A percentile compares a stretch with the other conserved stretches of the same genome.
These are phyloP conservation scores for Zymoseptoria crescenta DNA, from an alignment of 2,329 filamentous ascomycete species.

Conservation along the genomic window DNA sequence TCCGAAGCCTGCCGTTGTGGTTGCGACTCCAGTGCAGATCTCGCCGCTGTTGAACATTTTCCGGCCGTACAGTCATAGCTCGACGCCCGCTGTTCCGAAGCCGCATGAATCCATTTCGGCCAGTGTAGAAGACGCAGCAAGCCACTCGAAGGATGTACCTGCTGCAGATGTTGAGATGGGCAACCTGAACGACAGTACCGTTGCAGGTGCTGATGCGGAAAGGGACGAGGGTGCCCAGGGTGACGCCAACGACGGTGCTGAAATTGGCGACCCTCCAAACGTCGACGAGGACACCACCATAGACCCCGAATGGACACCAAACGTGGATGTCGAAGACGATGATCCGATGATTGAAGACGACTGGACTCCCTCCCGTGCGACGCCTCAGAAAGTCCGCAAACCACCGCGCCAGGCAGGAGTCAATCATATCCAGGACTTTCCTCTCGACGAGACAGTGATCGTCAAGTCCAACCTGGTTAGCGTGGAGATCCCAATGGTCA, in stretches of 20 bases:
- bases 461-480: not conserved
- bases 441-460: not conserved
- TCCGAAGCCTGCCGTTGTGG: not conserved
- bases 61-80: not conserved
- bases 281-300: not conserved
- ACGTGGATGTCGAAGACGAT: not conserved
- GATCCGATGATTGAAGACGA: not conserved
- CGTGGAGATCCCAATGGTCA: not conserved
- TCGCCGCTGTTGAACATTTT: not conserved
- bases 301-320: not conserved
- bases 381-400: not conserved
- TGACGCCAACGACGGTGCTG: not conserved
- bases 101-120: not conserved
- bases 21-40: not conserved
- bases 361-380: not conserved
- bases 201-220: not conserved
- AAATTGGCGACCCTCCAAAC: not conserved
- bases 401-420: not conserved
- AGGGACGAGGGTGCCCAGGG: not conserved
- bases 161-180: not conserved
- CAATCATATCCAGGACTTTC: not conserved
- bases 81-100: not conserved
- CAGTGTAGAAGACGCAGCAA: no score
- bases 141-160: not conserved
- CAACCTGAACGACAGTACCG: not conserved